Conservation (phyloP, 768 basidiomycete species). For the Sistotremastrum niveocremeum region DNA sequence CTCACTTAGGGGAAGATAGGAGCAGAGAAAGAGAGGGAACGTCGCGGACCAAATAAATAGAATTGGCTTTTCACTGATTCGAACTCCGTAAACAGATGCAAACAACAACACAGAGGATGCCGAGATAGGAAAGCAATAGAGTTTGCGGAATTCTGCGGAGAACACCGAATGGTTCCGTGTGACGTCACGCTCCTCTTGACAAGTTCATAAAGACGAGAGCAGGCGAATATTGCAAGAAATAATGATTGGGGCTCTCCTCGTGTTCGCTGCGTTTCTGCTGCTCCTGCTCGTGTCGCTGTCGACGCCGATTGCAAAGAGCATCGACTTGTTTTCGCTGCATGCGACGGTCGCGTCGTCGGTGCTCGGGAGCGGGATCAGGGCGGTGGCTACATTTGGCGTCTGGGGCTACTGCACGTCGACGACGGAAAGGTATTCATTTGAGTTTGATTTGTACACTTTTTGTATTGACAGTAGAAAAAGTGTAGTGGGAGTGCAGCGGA, state of each 20-base stretch:
- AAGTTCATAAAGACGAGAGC: no score
- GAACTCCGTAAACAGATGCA: no score
- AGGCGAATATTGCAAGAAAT: not conserved
- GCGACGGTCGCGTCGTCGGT: constrained; percentile 21
- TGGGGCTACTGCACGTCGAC: constrained; percentile 50
- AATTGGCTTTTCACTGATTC: no score
- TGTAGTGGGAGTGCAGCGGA: no score
- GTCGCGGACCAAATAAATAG: constrained; percentile 20
- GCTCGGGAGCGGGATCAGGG: constrained; percentile 21
- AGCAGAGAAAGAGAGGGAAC: constrained; percentile 2
- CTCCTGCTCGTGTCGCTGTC: constrained; percentile 51
- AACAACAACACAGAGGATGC: no score
- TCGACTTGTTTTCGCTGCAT: constrained; percentile 41
- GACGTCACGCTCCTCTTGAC: no score
- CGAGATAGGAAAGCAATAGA: no score
- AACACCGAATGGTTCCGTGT: no score
- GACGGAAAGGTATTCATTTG: constrained; percentile 14
- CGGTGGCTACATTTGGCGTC: constrained; percentile 38
- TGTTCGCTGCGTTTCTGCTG: constrained; percentile 43
- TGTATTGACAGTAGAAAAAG: no score
- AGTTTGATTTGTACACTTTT: no score
- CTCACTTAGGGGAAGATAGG: constrained; percentile 14
- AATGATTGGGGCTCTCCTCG: constrained; percentile 23
- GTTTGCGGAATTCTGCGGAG: no score
- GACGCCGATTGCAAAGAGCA: constrained; percentile 33